Base-by-base conservation (phyloP, 495 filamentous ascomycete species). In the Xylaria acuta region DNA sequence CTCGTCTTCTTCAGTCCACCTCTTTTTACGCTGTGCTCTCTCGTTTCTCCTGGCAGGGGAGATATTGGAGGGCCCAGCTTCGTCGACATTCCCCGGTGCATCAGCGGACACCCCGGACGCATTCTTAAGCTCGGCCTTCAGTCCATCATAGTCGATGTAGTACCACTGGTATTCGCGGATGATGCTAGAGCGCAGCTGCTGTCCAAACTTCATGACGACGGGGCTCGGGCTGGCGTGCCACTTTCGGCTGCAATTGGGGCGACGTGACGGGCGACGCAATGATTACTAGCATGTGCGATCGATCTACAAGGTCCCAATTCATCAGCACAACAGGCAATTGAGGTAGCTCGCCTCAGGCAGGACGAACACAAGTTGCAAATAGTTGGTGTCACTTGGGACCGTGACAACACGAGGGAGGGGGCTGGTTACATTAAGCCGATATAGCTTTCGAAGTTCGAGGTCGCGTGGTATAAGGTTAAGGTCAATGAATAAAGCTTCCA, bases 111-210 rank as follows among this genome's bases (percentile, higher is more conserved):
- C 82, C 68, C 90, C 87, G 73, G 89, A 92, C 41, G 89, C 86
- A 41, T 86, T 91, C 80, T 95, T 97, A 71, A 99, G 90, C 73
- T 92, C 90, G 74, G 85, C 85, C 83, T 99, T 99, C 59, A 99
- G 88, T 71, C 92, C 92, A 75, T 98, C 94, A 82, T 99, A 99
- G 80, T 92, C 91, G 82, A 99, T 98, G 84, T 98, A 99, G 86
- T 97, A 92, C 88, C 93, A 97, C 80, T 93, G 90, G 84, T 94
- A 99, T 81, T 98, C 96, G 84, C 92, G 92, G 82, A 98, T 94
- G 77, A 97, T 89, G 74, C 94, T 97, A 70, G 93, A 94, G 51
- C 92, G 92, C 72, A 99, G 90, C 85, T 98, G 94, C 80, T 97
- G 92, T 78, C 96, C 96, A 88, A 99, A 99, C 86, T 97, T 98